These are phyloP conservation scores for Teratosphaeria zuluensis DNA, from an alignment of 2,329 filamentous ascomycete species.

Conservation along the genomic window DNA sequence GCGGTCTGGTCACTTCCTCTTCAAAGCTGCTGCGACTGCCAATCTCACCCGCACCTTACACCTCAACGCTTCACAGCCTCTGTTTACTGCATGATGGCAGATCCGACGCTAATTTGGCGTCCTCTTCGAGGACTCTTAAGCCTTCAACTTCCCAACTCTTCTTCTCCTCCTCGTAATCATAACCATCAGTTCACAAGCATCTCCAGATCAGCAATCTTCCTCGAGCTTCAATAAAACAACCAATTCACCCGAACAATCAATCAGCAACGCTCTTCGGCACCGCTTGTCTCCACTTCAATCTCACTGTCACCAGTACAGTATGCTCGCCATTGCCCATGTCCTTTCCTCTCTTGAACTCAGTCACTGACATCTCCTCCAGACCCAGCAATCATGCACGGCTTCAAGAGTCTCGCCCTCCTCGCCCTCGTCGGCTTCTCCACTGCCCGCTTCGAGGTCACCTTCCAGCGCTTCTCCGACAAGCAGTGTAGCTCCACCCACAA, in stretches of 20 bases:
- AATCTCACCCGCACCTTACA: not conserved
- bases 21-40: not conserved
- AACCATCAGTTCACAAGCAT: not conserved
- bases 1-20: not conserved
- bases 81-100: not conserved
- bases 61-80: not conserved
- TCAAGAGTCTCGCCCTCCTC: constrained; percentile 1
- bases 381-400: not conserved
- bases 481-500: constrained; percentile 3
- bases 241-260: not conserved
- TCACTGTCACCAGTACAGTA: not conserved
- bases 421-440: not conserved
- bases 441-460: constrained; percentile 2
- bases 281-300: not conserved
- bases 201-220: not conserved
- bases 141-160: not conserved
- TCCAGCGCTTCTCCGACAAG: constrained; percentile 6
- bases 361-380: not conserved
- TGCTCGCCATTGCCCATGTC: not conserved
- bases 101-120: not conserved
- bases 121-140: not conserved
- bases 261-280: not conserved
- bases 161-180: not conserved
- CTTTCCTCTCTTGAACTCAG: not conserved
- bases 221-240: not conserved